Evolutionary conservation across 345 rosid species (phyloP), one percentile per base, ranked within the genome.

Genomic region (Sisymbrium irio): DNA sequence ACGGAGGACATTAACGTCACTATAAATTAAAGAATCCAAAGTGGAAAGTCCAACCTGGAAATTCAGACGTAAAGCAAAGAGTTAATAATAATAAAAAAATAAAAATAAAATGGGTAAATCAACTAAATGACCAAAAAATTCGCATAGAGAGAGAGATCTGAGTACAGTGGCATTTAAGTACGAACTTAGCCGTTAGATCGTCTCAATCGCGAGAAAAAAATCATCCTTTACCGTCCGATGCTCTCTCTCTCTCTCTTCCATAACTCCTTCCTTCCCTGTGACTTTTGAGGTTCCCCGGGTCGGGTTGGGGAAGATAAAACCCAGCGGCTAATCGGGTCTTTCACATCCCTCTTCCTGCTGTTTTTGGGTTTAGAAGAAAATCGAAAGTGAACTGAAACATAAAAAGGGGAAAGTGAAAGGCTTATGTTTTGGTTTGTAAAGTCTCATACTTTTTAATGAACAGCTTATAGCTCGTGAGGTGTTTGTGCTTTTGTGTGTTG

Each of bases 121-220:
- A n/a, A n/a, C n/a, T n/a, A n/a, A 30, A 30, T 30, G 6, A 30
- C 33, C 33, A 30, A 6, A 30, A 30, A 30, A 30, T 30, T 30
- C 6, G 33, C 33, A 4, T 30, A 30, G 33, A 30, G 33, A 30
- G 33, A 30, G 71, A 75, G 82, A 79, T 83, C 86, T 82, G 87
- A 77, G 82, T 76, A 73, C 49, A 56, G 80, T 80, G 74, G 45
- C 74, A 75, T 81, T 81, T 27, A 20, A 62, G 65, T 62, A 20
- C 41, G 37, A 75, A 65, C 81, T 75, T 62, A 63, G 73, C 74
- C 76, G 73, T 75, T 67, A 67, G 78, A 78, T 47, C 39, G 12
- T 45, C 49, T 62, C 68, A 17, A 20, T 65, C 65, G 14, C 46
- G 7, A 28, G 35, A 30, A 9, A 41, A 18, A 37, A 46, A 22